Evolutionary conservation across 495 filamentous ascomycete genomes (phyloP).

Genomic region (Pyrenopolyporus hunteri): DNA sequence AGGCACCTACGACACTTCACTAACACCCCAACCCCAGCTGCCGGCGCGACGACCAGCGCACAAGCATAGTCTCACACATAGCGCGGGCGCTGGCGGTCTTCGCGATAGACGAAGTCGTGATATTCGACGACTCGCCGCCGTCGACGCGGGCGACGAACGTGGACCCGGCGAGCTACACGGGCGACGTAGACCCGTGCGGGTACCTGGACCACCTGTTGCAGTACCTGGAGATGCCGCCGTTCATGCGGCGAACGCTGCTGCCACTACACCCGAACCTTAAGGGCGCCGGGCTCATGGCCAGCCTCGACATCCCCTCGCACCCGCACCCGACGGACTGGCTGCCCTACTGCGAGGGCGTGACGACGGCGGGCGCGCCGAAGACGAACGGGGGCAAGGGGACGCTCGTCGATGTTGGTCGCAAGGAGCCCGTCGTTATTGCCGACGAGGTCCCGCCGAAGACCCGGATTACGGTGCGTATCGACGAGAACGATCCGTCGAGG

Average conservation of each 20-base stretch:
- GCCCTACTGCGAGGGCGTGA: conserved; percentile 74
- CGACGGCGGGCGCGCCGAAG: conserved; percentile 45
- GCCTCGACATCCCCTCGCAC: conserved; percentile 79
- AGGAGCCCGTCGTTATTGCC: conserved; percentile 57
- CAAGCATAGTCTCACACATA: conserved; percentile 67
- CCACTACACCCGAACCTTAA: conserved; percentile 72
- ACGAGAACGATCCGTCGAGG: conserved; percentile 43
- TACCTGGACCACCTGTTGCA: conserved; percentile 74
- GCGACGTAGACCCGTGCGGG: conserved; percentile 67
- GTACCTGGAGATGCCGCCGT: conserved; percentile 77
- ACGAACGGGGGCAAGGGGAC: conserved; percentile 50
- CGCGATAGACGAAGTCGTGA: conserved; percentile 76
- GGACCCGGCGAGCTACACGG: conserved; percentile 62
- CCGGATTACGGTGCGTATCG: conserved; percentile 70
- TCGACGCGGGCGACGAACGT: conserved; percentile 48
- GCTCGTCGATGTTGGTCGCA: conserved; percentile 65
- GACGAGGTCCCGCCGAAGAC: conserved; percentile 62
- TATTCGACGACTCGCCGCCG: conserved; percentile 67
- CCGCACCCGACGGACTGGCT: conserved; percentile 69
- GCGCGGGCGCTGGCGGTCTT: conserved; percentile 77
- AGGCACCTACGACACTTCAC: not conserved
- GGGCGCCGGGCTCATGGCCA: conserved; percentile 67
- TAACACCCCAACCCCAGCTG: conserved; percentile 38
- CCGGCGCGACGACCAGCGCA: conserved; percentile 67
- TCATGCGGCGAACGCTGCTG: conserved; percentile 71